Percentiles rank a stretch among this genome's conserved stretches.
These are phyloP conservation scores for Tephrocybe sp. DNA, from an alignment of 768 basidiomycete species.

Conservation along the genomic window DNA sequence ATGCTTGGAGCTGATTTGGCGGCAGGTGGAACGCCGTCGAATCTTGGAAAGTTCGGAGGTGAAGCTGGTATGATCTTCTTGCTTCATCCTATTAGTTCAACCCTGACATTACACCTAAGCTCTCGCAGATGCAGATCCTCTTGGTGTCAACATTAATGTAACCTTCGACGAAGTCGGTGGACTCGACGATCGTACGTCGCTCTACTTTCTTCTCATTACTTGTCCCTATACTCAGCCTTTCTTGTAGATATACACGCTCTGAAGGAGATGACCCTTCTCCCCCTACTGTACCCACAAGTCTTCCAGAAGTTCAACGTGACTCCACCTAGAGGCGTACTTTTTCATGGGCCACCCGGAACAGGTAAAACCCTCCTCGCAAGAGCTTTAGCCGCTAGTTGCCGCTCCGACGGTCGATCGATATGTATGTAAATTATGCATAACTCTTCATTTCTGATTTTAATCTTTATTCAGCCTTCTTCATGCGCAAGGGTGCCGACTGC, in stretches of 20 bases:
- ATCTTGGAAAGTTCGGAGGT: slow-evolving; percentile 83
- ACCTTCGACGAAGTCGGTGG: slow-evolving; percentile 98
- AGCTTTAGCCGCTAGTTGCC: slow-evolving; percentile 91
- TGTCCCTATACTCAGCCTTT: not conserved
- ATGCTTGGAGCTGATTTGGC: slow-evolving; percentile 66
- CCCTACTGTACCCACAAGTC: slow-evolving; percentile 93
- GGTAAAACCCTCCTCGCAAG: slow-evolving; percentile 94
- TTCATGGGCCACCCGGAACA: slow-evolving; percentile 99
- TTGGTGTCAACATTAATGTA: slow-evolving; percentile 90
- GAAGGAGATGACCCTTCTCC: slow-evolving; percentile 98
- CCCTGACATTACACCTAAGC: slow-evolving; percentile 38
- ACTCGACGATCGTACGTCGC: slow-evolving; percentile 80
- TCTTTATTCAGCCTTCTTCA: slow-evolving; percentile 93
- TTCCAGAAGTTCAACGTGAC: slow-evolving; percentile 94
- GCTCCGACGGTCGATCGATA: slow-evolving; percentile 82
- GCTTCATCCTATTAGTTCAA: slow-evolving; percentile 6
- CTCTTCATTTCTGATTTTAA: not conserved
- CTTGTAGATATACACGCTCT: slow-evolving; percentile 86
- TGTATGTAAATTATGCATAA: slow-evolving; percentile 49
- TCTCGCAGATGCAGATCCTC: slow-evolving; percentile 92
- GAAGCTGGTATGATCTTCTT: slow-evolving; percentile 46
- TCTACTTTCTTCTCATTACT: not conserved
- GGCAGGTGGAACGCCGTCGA: slow-evolving; percentile 78
- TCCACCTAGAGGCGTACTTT: slow-evolving; percentile 93
- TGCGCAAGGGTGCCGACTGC: slow-evolving; percentile 99